Evolutionary conservation across 1,284 basidiomycete genomes (phyloP), one percentile per base, ranked within the genome.

Genomic region (Coriolopsis trogii): DNA sequence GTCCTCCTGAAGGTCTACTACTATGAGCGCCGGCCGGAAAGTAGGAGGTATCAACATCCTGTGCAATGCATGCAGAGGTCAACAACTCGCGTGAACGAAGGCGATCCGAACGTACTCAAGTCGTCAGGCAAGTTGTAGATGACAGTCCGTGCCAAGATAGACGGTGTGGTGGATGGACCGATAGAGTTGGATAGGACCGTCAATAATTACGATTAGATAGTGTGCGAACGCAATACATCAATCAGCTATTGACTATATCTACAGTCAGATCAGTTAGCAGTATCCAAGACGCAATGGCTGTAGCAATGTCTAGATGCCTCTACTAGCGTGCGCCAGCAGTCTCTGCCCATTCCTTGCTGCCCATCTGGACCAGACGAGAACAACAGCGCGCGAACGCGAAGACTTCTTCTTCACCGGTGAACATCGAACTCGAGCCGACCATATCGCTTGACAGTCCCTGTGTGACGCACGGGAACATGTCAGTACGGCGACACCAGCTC

Each of bases 331-430:
- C 45, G 7, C 72, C 71, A 0, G 84, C 77, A n/a, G 77, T 84
- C 71, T 89, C 85, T 1, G 86, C 85, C 91, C 91, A 93, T 59
- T 90, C 85, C 61, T 77, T 84, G 65, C 89, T 91, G 39, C 93
- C 91, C 94, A 97, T 96, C 70, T 97, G 87, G 28, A 93, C 89
- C 23, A 97, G 74, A 42, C 94, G 80, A 25, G 91, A 94, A 64
- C 94, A 95, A 30, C 93, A 95, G 42, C 95, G 80, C 9, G 93
- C 94, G 69, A 96, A 98, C 0, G 95, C 95, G 68, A 98, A 97
- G 6, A 96, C 68, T 70, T 98, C 95, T 70, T 97, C 95, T 64
- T 97, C 93, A 4, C 93, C 93, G 0, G 86, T 87, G 68, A 97
- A 98, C 71, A 98, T 89, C 20, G 92, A 89, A 50, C 89, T 90